Conservation (phyloP, 495 filamentous ascomycete species). For the Annulohypoxylon nitens region DNA sequence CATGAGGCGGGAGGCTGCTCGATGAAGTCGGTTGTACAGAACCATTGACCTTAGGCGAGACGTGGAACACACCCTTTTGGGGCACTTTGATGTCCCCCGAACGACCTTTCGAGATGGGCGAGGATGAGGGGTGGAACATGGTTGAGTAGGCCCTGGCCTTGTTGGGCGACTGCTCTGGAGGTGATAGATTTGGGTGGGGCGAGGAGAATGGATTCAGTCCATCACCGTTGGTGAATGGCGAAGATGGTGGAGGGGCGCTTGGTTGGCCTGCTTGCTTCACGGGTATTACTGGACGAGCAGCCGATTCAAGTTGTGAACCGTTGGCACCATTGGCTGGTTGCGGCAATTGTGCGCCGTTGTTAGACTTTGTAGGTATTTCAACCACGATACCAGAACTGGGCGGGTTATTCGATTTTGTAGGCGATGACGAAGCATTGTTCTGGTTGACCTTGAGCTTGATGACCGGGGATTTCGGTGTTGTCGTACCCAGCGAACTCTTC, state of each 20-base stretch:
- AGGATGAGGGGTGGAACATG: constrained; percentile 51
- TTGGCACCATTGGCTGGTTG: constrained; percentile 19
- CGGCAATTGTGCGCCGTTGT: constrained; percentile 15
- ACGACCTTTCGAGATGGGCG: constrained; percentile 34
- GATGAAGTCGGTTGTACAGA: constrained; percentile 47
- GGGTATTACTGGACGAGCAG: constrained; percentile 35
- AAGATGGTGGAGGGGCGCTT: constrained; percentile 39
- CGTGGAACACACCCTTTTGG: constrained; percentile 49
- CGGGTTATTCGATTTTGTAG: constrained; percentile 32
- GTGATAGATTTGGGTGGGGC: constrained; percentile 58
- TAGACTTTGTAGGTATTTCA: constrained; percentile 38
- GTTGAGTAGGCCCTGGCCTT: constrained; percentile 59
- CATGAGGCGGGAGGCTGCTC: constrained; percentile 42
- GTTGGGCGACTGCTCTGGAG: constrained; percentile 55
- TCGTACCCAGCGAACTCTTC: constrained; percentile 67
- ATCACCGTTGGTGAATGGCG: constrained; percentile 48
- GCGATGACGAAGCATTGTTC: constrained; percentile 64
- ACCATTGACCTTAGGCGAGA: constrained; percentile 44
- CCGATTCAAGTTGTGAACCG: constrained; percentile 29
- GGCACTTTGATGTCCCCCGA: constrained; percentile 40
- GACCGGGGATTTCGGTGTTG: constrained; percentile 59
- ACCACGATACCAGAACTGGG: constrained; percentile 24
- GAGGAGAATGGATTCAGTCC: constrained; percentile 58
- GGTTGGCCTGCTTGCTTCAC: constrained; percentile 46
- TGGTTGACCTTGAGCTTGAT: constrained; percentile 82